phyloP scores from a whole-genome alignment of 345 rosid genomes.

The Mallotus nudiflorus region DNA sequence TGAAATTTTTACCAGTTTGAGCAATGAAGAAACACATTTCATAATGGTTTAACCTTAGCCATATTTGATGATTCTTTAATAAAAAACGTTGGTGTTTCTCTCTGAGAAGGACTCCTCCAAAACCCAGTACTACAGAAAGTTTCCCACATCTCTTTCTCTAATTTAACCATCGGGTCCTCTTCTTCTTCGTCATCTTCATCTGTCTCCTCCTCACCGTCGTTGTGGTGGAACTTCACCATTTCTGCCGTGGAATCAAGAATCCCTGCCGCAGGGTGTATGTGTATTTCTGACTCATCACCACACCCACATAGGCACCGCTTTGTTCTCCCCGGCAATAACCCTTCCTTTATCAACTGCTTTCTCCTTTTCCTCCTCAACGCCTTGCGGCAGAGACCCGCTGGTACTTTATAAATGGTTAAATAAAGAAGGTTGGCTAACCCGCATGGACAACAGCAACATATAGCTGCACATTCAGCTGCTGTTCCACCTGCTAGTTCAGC shows the following conservation, averaged over 20 bases:
- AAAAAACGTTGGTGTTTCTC: conserved; percentile 18
- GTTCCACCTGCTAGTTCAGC: conserved; percentile 47
- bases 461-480: conserved; percentile 49
- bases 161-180: conserved; percentile 24
- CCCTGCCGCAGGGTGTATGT: conserved; percentile 15
- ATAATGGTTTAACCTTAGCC: not conserved
- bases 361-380: conserved; percentile 37
- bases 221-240: conserved; percentile 1
- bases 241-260: conserved; percentile 10
- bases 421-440: conserved; percentile 36
- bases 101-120: conserved; percentile 58
- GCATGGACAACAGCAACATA: conserved; percentile 51
- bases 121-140: conserved; percentile 48
- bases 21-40: too few relatives aligned
- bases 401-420: conserved; percentile 38
- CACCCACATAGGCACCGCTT: conserved; percentile 22
- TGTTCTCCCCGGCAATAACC: conserved; percentile 23
- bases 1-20: too few relatives aligned
- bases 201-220: not conserved
- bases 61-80: too few relatives aligned
- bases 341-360: conserved; percentile 36
- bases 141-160: conserved; percentile 60
- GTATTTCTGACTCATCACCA: conserved; percentile 34
- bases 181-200: conserved; percentile 17
- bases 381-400: conserved; percentile 43